Base-by-base conservation (phyloP, 2,329 filamentous ascomycete genomes). In the Didymellaceae sp. region DNA sequence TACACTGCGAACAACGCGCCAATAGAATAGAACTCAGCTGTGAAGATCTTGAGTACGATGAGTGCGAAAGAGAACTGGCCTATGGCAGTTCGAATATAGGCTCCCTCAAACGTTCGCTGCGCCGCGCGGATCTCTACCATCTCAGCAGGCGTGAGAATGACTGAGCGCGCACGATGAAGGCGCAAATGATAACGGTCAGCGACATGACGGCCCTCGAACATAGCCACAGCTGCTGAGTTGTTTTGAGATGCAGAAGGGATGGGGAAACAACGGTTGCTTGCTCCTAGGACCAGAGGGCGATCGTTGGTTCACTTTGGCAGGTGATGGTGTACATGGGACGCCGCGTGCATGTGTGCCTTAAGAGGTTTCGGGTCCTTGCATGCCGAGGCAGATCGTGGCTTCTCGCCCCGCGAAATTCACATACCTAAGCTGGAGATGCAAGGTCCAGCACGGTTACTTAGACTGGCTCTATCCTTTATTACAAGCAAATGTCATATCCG, bases 1-100 rank as follows among this genome's bases (percentile, higher is more conserved):
- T 97, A 97, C 39, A 91, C 86, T 33, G 94, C 92, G 71, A 97
- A 97, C 24, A 99, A 80, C 6, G 94, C 94, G n/a, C 94, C 94
- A 57, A 97, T 96, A 61, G 88, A 86, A 76, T 97, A 97, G 79
- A 99, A 97, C 70, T 97, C 94, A 43, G 87, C 84, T 7, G 91
- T 97, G 78, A 99, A 97, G 74, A 99, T 95, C 77, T 95, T 96
- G 61, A 96, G 85, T 43, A 99, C 90, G 57, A 99, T 87, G 40
- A 99, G 86, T 16, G 93, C 87, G 74, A 99, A 97, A 48, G 89
- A 93, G 78, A 97, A 97, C 68, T 97, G 92, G 3, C 90, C 90
- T 16, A 99, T 84, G 2, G 93, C 92, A 0, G 94, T 99, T 54
- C 94, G 89, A 68, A 97, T 88, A 75, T 97, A 99, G 17, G 94